Evolutionary conservation across 2,329 filamentous ascomycete genomes (phyloP), one percentile per base, ranked within the genome.

Genomic region (Neofusicoccum umdonicola): DNA sequence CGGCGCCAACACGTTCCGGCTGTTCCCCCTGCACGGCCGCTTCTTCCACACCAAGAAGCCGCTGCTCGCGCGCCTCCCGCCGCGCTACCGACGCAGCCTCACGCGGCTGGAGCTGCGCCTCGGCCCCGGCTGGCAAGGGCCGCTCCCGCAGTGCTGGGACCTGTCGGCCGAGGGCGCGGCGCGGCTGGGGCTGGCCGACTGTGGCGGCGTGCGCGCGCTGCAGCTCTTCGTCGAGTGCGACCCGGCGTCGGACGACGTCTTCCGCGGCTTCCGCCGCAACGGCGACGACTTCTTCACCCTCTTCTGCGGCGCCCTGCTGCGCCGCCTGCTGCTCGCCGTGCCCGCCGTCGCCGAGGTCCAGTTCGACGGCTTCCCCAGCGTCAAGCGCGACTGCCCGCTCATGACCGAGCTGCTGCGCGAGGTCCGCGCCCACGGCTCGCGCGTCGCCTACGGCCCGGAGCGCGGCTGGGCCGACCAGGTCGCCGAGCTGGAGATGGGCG

Each of bases 1-100:
- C 73, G 77, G 80, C 47, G 73, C 75, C 17, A 82, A 84, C 67
- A 83, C 79, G 6, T 85, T 86, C 69, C 81, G 83, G 48, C 72
- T 85, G 35, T 85, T 85, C 68, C 81, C 80, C 1, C 75, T 83
- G 31, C 81, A 85, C 70, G 81, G 83, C 50, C 81, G 81, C 63
- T 81, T 89, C 77, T 90, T 90, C 80, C 89, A 91, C 77, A 88
- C 87, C 35, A 91, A 91, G 78, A 86, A 86, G 69, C 90, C 90
- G 1, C 80, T 93, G 0, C 81, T 93, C 34, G 84, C 88, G 5
- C 87, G 90, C 17, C 77, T 93, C 63, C 86, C 87, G 19, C 76
- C 84, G 0, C 79, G 78, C 35, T 88, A 90, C 73, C 85, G 89
- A 39, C 78, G 79, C 15, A 83, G 79, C 51, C 81, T 93, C 50